Evolutionary conservation across 2,329 filamentous ascomycete species (phyloP).

Genomic region (Sarocladium kiliense): DNA sequence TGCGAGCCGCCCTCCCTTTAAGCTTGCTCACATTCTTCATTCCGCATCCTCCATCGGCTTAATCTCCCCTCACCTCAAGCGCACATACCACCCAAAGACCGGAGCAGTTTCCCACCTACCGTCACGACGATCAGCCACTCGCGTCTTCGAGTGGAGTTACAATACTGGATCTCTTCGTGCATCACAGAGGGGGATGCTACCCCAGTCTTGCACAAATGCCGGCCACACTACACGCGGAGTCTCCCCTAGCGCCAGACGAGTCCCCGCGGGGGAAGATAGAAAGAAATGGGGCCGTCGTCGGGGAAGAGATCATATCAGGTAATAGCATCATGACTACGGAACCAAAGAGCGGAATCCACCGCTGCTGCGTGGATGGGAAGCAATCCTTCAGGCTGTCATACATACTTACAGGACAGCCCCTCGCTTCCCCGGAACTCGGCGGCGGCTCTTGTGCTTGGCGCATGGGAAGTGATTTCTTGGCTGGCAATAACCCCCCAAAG

Average conservation of each 20-base stretch:
- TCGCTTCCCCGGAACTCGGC: not conserved
- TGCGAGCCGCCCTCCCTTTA: not conserved
- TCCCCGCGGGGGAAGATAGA: not conserved
- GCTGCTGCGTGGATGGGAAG: not conserved
- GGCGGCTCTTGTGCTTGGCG: not conserved
- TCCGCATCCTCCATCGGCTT: not conserved
- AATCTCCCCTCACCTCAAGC: not conserved
- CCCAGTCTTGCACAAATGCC: not conserved
- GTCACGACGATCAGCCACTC: conserved; percentile 1
- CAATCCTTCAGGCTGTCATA: no score
- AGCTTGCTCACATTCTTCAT: not conserved
- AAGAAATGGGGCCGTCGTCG: conserved; percentile 1
- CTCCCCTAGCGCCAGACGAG: conserved; percentile 1
- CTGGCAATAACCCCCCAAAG: not conserved
- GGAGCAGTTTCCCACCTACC: not conserved
- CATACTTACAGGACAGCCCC: no score
- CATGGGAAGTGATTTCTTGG: not conserved
- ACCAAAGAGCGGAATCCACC: not conserved
- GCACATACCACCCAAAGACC: not conserved
- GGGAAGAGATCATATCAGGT: not conserved
- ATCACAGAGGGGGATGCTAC: not conserved
- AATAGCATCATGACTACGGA: not conserved
- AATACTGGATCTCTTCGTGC: not conserved
- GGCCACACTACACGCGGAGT: not conserved
- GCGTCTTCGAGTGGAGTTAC: not conserved